Base-by-base conservation (phyloP, 257 asterid species). In the Mentha longifolia region DNA sequence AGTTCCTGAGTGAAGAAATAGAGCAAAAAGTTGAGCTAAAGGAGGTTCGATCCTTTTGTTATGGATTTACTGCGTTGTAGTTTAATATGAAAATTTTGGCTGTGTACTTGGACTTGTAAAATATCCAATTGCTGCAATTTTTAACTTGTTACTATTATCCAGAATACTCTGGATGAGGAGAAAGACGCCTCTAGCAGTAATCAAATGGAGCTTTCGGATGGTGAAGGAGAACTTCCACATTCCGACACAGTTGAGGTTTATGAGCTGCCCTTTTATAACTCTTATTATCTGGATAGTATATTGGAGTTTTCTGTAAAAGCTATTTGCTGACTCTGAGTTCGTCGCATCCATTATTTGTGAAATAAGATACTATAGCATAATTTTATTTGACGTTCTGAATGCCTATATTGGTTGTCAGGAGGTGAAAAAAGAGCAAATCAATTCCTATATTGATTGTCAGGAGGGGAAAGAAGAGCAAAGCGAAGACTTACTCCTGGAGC, bases 1-100 rank as follows among this genome's bases (percentile, higher is more conserved):
- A 37, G 80, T 83, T 83, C 68, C 72, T 94, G 68, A 81, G 86
- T 73, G 91, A 82, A 80, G 95, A 89, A 75, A 65, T 94, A 75
- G 83, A 81, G 65, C 81, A 83, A 73, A 87, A 79, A 50, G 46
- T 83, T 76, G 79, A 78, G 67, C 84, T 52, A 50, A 76, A 51
- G 63, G 78, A 85, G 95, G 97, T 89, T 74, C 67, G 77, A 73
- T 72, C 63, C 17, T 28, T 43, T 67, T 59, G 50, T 50, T 80
- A 16, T 55, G 68, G n/a, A 58, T 61, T 31, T 65, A 14, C 45
- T 60, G 50, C 56, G 6, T 22, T 58, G 22, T 73, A 31, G 71
- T 57, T 76, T 63, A 22, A 45, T 68, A 70, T 61, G 47, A 13
- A 43, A 12, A 41, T 43, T 28, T 67, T 61, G 72, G 55, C 43